phyloP scores from a whole-genome alignment of 352 stramenopile species.

The Thalassiosira livingstoniorum region DNA sequence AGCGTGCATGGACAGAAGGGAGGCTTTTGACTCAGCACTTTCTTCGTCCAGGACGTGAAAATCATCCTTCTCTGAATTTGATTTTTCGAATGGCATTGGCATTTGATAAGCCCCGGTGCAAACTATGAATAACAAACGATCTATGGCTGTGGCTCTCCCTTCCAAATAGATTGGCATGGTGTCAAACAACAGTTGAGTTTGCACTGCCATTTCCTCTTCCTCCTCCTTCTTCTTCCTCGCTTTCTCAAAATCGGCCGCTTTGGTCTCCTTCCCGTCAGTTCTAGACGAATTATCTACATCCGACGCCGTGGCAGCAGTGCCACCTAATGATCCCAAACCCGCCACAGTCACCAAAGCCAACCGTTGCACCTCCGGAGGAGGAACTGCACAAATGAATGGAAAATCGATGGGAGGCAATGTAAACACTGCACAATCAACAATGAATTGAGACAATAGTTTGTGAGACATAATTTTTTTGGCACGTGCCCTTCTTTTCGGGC shows the following conservation, averaged over 20 bases:
- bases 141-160: slow-evolving; percentile 58
- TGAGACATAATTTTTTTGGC: slow-evolving; percentile 58
- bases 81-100: slow-evolving; percentile 45
- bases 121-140: slow-evolving; percentile 75
- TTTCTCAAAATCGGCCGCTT: background rate
- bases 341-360: slow-evolving; percentile 69
- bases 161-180: slow-evolving; percentile 64
- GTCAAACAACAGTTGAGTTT: slow-evolving; percentile 60
- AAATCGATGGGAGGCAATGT: slow-evolving; percentile 55
- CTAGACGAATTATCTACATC: background rate
- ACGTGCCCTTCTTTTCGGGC: slow-evolving; percentile 37
- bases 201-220: slow-evolving; percentile 45
- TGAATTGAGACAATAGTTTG: slow-evolving; percentile 43
- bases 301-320: slow-evolving; percentile 31
- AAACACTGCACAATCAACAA: slow-evolving; percentile 71
- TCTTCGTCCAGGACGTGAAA: slow-evolving; percentile 26
- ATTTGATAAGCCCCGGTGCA: slow-evolving; percentile 71
- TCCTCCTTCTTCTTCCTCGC: slow-evolving; percentile 25
- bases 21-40: slow-evolving; percentile 44
- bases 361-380: slow-evolving; percentile 64
- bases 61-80: too few relatives aligned
- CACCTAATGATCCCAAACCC: slow-evolving; percentile 56
- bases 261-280: background rate
- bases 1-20: slow-evolving; percentile 45
- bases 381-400: slow-evolving; percentile 66